These are phyloP conservation scores for Globisporangium middletonii DNA, from an alignment of 352 stramenopile species.

Conservation along the genomic window DNA sequence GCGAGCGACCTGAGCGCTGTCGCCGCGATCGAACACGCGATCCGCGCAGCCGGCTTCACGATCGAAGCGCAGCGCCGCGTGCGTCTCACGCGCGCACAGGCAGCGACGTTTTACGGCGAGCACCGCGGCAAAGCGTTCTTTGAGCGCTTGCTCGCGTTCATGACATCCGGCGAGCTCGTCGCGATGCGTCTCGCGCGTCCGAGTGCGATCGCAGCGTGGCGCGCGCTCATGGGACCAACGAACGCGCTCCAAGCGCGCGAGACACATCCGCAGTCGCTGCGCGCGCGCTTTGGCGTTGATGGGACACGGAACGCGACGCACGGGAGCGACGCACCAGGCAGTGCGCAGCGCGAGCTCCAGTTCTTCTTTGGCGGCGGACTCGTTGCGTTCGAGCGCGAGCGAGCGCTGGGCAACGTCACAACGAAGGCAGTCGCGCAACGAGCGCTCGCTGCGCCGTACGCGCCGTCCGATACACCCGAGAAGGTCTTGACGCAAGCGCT, in stretches of 20 bases:
- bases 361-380: slow-evolving; percentile 66
- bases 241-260: slow-evolving; percentile 47
- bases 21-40: slow-evolving; percentile 25
- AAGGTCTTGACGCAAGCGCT: slow-evolving; percentile 33
- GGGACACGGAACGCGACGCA: slow-evolving; percentile 79
- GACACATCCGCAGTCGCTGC: slow-evolving; percentile 47
- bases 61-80: slow-evolving; percentile 35
- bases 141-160: slow-evolving; percentile 44
- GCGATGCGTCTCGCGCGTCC: slow-evolving; percentile 36
- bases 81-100: slow-evolving; percentile 36
- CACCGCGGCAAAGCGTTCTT: slow-evolving; percentile 62
- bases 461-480: slow-evolving; percentile 15
- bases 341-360: slow-evolving; percentile 53
- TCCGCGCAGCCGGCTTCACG: slow-evolving; percentile 42
- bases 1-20: slow-evolving; percentile 24
- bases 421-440: slow-evolving; percentile 4
- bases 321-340: slow-evolving; percentile 55
- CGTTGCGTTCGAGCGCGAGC: neutral
- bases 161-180: slow-evolving; percentile 65
- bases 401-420: no score
- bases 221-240: slow-evolving; percentile 71
- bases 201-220: slow-evolving; percentile 60
- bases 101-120: slow-evolving; percentile 54
- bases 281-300: slow-evolving; percentile 74
- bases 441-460: slow-evolving; percentile 10